Percentiles rank a stretch among this genome's conserved stretches.
Evolutionary conservation across 352 stramenopile genomes (phyloP).

Genomic region (Globisporangium irregulare): DNA sequence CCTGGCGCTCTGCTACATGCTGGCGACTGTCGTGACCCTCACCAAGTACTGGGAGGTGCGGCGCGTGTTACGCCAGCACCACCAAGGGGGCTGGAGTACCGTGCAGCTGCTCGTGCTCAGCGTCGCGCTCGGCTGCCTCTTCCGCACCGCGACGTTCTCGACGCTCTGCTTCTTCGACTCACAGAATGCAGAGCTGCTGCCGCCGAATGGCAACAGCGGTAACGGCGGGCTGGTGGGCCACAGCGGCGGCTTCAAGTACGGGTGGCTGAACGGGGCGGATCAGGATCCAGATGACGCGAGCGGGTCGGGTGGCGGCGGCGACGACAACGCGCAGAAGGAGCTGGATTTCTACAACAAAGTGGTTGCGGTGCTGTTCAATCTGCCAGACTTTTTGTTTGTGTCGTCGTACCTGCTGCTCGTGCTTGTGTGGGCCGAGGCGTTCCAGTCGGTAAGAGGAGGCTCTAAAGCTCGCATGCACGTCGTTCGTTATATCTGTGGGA

Average conservation of each 20-base stretch:
- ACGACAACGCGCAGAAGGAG: constrained; percentile 45
- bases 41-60: constrained; percentile 77
- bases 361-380: constrained; percentile 89
- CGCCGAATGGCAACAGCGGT: constrained; percentile 13
- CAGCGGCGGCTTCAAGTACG: constrained; percentile 18
- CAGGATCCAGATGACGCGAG: not conserved
- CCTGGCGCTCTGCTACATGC: constrained; percentile 83
- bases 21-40: constrained; percentile 73
- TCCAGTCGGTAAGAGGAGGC: constrained; percentile 64
- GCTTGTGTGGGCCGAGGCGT: constrained; percentile 88
- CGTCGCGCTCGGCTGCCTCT: constrained; percentile 81
- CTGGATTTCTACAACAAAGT: constrained; percentile 91
- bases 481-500: not conserved
- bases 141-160: constrained; percentile 83
- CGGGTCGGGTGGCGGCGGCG: not conserved
- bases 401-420: constrained; percentile 90
- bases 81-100: constrained; percentile 72
- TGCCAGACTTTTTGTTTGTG: constrained; percentile 91
- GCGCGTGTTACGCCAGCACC: constrained; percentile 61
- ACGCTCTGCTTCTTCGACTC: constrained; percentile 88
- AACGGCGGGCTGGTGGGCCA: constrained; percentile 16
- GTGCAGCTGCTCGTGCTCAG: constrained; percentile 82
- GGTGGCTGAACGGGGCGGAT: constrained; percentile 10
- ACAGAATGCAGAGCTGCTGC: constrained; percentile 49
- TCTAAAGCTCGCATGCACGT: not conserved